Evolutionary conservation across 257 asterid species (phyloP), one percentile per base, ranked within the genome.

Genomic region (Verbena officinalis): DNA sequence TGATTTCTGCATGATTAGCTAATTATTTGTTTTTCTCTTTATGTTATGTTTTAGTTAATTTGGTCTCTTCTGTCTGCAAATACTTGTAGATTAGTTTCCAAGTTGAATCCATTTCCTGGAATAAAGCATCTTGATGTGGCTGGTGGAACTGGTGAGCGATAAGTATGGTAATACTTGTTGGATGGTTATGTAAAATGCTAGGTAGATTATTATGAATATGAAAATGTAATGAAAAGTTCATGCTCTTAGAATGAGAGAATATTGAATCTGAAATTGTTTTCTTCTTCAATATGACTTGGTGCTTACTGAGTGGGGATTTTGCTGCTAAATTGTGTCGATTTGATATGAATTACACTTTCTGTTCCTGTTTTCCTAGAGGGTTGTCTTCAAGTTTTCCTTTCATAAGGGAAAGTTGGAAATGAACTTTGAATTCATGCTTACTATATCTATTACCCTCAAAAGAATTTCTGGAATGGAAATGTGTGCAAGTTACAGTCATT

Each of bases 61-160:
- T 22, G 57, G 23, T 61, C 53, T 49, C 30, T 23, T 69, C 21
- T 60, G 38, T 59, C 23, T 14, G 67, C 3, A 46, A 49, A 57
- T 55, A 16, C 16, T 50, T 53, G 71, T 68, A 93, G 99, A 73
- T 74, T 93, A 77, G 95, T 93, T 59, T 81, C 91, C 20, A 82
- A 86, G 71, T 80, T 93, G 90, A 86, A 85, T 73, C 97, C 97
- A 5, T 93, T 87, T 78, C 95, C 96, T 2, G 97, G 99, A 57
- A 93, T 86, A 90, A 93, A 86, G 82, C 99, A 90, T 80, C 97
- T 93, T 46, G 99, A 93, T 79, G 97, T 93, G 73, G 99, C 99
- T 59, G 99, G 97, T 70, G 99, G 99, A 68, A 93, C 99, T 73
- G 97, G 96, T 89, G 76, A 73, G 57, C 20, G 64, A 31, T 38